phyloP scores from a whole-genome alignment of 2,329 filamentous ascomycete species.

The Tolypocladium endophyticum region DNA sequence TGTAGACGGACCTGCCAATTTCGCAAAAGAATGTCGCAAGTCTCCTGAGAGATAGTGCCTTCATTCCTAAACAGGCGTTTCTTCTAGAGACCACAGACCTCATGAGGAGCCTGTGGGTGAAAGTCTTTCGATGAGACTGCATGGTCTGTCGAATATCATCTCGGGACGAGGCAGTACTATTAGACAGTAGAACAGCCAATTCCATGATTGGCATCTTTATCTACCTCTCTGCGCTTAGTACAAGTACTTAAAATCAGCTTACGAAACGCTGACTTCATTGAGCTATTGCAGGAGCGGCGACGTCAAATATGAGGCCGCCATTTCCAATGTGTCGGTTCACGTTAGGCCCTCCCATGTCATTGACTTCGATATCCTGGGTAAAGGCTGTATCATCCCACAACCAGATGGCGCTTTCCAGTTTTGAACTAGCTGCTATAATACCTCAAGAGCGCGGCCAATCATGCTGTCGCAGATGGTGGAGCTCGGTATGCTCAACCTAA shows the following conservation, averaged over 20 bases:
- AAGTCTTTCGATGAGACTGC: slow-evolving; percentile 49
- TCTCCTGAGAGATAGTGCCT: slow-evolving; percentile 19
- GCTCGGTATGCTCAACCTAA: too few relatives aligned
- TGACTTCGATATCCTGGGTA: slow-evolving; percentile 28
- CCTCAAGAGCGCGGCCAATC: too few relatives aligned
- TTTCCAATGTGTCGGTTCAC: slow-evolving; percentile 19
- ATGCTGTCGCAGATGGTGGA: too few relatives aligned
- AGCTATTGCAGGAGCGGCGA: slow-evolving; percentile 28
- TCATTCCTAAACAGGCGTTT: slow-evolving; percentile 16
- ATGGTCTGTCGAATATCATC: slow-evolving; percentile 14
- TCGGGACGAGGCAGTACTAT: slow-evolving; percentile 3
- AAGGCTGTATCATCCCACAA: slow-evolving; percentile 23
- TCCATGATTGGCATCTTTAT: slow-evolving; percentile 28
- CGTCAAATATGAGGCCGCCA: slow-evolving; percentile 26
- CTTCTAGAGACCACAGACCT: slow-evolving; percentile 17
- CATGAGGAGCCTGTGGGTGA: slow-evolving; percentile 28
- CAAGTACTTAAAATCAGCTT: slow-evolving; percentile 24
- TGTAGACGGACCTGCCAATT: slow-evolving; percentile 19
- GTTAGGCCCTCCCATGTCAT: slow-evolving; percentile 20
- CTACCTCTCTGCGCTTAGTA: slow-evolving; percentile 20
- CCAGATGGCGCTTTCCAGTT: slow-evolving; percentile 25
- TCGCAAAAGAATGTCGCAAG: slow-evolving; percentile 21
- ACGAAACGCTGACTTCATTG: too few relatives aligned
- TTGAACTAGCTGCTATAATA: slow-evolving; percentile 38
- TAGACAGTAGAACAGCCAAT: slow-evolving; percentile 23